Evolutionary conservation across 495 filamentous ascomycete genomes (phyloP).

Genomic region (Penicillium steckii): DNA sequence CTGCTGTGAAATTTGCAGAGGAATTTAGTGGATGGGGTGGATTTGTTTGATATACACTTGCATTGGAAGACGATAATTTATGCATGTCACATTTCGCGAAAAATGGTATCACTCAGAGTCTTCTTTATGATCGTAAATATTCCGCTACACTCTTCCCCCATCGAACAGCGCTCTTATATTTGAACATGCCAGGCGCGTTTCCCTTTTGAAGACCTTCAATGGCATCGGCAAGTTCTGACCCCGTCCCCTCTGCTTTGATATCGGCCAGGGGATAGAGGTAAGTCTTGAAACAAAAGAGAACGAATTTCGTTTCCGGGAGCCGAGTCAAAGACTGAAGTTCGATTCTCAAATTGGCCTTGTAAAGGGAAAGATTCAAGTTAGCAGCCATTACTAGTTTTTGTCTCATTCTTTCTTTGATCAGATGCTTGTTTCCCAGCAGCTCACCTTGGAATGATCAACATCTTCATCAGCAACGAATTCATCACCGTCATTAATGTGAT

Average conservation of each 20-base stretch:
- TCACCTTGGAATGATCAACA: background rate
- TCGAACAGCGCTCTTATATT: background rate
- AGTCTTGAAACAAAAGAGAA: background rate
- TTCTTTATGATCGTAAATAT: background rate
- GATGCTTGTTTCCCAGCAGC: no score
- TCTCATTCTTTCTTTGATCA: background rate
- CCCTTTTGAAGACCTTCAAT: background rate
- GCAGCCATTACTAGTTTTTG: no score
- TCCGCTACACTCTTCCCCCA: background rate
- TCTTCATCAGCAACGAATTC: background rate
- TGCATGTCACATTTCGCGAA: background rate
- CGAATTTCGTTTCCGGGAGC: background rate
- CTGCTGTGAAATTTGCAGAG: conserved; percentile 74
- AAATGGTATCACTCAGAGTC: background rate
- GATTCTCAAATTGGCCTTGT: background rate
- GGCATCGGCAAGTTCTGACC: background rate
- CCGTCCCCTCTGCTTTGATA: background rate
- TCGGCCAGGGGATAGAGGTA: background rate
- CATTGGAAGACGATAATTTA: background rate
- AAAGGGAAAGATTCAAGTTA: no score
- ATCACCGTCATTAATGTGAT: background rate
- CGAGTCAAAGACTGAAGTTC: background rate
- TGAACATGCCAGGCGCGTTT: background rate
- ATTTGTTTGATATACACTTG: conserved; percentile 35
- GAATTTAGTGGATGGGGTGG: conserved; percentile 78